Base-by-base conservation (phyloP, 352 stramenopile genomes). In the Phytophthora idaei region DNA sequence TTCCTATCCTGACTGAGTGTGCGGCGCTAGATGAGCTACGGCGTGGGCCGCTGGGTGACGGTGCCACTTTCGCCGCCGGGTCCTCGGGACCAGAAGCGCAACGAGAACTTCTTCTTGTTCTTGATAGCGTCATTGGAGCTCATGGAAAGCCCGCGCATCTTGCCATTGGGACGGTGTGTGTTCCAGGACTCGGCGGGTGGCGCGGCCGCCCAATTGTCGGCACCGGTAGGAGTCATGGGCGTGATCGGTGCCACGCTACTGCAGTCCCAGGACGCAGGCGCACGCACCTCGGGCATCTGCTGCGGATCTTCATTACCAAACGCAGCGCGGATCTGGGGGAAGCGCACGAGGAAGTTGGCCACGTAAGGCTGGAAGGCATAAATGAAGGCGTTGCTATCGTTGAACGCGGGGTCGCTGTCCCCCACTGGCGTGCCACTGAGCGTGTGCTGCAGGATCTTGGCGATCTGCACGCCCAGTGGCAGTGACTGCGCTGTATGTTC, bases 371-470 rank as follows among this genome's bases (percentile, higher is more conserved):
- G 78, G 60, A 84, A 90, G 32, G 73, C 74, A 29, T 67, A 63
- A 61, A 92, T 85, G 67, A 92, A 92, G 49, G 74, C 69, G 64
- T 92, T 90, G 69, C 62, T 77, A 45, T 78, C 71, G 17, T 72
- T 54, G 45, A 65, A 72, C 41, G 87, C 74, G 4, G 80, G 57
- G 46, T 85, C 73, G 52, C 73, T 80, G 54, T 89, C 79, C 36
- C 61, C 75, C 41, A 90, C 57, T 34, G 73, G 58, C 57, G 80
- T 87, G 32, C 85, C 85, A 28, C 75, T 87, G 36, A 95, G 71
- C 10, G 87, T 90, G 72, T 83, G 76, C 67, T 95, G 87, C 25
- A 95, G 66, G 46, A 95, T 73, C 73, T 93, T 93, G 67, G 87
- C 85, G 59, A 95, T 80, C 69, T 93, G 85, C 37, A 93, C 80